Base-by-base conservation (phyloP, 2,329 filamentous ascomycete species). In the Lasiodiplodia sp. region DNA sequence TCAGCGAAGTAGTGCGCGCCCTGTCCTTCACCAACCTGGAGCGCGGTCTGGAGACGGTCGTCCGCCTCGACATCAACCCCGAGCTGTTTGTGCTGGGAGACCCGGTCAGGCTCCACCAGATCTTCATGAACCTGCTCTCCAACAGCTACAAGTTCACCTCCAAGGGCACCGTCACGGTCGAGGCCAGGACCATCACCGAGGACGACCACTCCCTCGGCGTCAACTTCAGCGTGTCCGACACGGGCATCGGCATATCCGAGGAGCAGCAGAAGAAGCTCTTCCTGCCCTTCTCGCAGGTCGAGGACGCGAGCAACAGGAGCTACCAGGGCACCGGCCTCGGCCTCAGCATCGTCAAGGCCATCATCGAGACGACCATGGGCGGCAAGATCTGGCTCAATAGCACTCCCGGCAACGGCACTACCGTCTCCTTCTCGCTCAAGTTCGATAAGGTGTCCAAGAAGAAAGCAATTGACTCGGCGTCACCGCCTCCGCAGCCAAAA, bases 111-210 rank as follows among this genome's bases (percentile, higher is more conserved):
- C 73, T 85, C 4, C 83, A 85, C 70, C 83, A 85, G 69, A 83
- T 85, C 47, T 72, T 85, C 38, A 92, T 92, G 72, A 97, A 97
- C 75, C 86, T 97, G 31, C 91, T 97, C 53, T 92, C 92, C 71
- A 97, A 97, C 82, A 95, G 92, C 75, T 91, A 97, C 79, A 97
- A 97, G 77, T 97, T 97, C 77, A 97, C 94, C 0, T 92, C 94
- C 68, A 87, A 91, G 69, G 94, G 94, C 0, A 92, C 91, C 0
- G 92, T 97, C 69, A 96, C 92, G 0, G 93, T 97, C 64, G 90
- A 90, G 57, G 92, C 93, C 4, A 87, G 87, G 28, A 87, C 94
- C 23, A 90, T 93, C 56, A 84, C 85, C 8, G 92, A 97, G 76
- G 90, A 89, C 11, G 84, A 87, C 16, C 88, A 92, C 49, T 87